Conservation (phyloP, 2,329 filamentous ascomycete species). For the Arthrinium phaeospermum region DNA sequence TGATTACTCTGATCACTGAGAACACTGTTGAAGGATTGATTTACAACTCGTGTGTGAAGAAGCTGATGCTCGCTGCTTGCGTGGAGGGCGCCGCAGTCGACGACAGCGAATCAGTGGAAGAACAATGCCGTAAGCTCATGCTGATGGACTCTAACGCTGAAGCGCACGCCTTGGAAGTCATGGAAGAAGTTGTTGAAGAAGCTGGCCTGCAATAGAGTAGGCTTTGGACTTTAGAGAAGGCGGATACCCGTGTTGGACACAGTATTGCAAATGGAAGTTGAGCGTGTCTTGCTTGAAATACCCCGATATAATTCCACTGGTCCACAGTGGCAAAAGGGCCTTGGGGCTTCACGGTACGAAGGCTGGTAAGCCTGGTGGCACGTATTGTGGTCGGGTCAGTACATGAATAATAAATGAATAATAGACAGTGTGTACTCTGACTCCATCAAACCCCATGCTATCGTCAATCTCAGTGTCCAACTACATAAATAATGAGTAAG, state of each 20-base stretch:
- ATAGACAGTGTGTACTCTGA: background rate
- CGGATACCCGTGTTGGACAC: background rate
- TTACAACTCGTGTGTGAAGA: slow-evolving; percentile 87
- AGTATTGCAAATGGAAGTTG: background rate
- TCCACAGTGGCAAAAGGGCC: background rate
- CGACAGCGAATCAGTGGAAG: slow-evolving; percentile 44
- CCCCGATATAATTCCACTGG: background rate
- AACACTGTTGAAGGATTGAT: slow-evolving; percentile 93
- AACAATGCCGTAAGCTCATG: slow-evolving; percentile 40
- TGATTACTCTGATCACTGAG: slow-evolving; percentile 81
- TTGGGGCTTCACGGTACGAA: background rate
- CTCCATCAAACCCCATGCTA: background rate
- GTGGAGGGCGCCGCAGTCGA: slow-evolving; percentile 65
- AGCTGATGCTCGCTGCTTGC: slow-evolving; percentile 77
- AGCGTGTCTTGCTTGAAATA: background rate
- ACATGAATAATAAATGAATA: slow-evolving; percentile 8
- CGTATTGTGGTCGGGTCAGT: background rate
- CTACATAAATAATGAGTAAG: background rate
- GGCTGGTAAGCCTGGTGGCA: background rate
- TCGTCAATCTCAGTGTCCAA: too few species aligned
- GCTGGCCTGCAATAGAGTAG: background rate
- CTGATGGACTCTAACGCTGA: slow-evolving; percentile 33
- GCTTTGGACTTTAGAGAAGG: background rate
- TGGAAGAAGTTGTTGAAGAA: slow-evolving; percentile 13
- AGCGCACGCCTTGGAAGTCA: slow-evolving; percentile 18